phyloP scores from a whole-genome alignment of 305 asterid genomes.

The Stenogyne calaminthoides region DNA sequence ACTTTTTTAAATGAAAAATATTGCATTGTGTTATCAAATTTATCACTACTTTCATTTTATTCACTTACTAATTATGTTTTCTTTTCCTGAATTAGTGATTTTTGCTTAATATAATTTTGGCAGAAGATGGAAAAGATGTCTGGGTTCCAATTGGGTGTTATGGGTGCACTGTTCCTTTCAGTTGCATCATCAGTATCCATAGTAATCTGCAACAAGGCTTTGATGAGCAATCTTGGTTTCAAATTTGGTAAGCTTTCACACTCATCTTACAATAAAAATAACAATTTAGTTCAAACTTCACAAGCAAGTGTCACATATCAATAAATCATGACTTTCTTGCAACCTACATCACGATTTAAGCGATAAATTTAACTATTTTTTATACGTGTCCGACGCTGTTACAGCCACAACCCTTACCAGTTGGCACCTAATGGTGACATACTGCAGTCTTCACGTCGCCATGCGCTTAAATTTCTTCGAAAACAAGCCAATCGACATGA shows the following conservation, averaged over 20 bases:
- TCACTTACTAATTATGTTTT: not conserved
- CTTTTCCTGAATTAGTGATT: not conserved
- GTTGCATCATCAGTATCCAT: slow-evolving; percentile 97
- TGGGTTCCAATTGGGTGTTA: slow-evolving; percentile 70
- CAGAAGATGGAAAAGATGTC: slow-evolving; percentile 78
- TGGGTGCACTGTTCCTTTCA: slow-evolving; percentile 81
- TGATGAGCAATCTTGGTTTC: slow-evolving; percentile 95
- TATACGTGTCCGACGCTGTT: not conserved
- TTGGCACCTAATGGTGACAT: slow-evolving; percentile 95
- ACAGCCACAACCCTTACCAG: slow-evolving; percentile 93
- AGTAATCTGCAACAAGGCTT: slow-evolving; percentile 92
- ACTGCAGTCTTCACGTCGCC: slow-evolving; percentile 84
- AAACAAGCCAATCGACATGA: slow-evolving; percentile 71
- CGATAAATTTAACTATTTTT: not conserved
- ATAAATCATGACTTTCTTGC: not conserved
- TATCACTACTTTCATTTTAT: not conserved
- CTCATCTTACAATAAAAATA: not conserved
- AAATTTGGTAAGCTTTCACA: slow-evolving; percentile 60
- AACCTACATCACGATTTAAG: not conserved
- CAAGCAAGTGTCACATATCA: not conserved
- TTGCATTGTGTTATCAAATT: not conserved
- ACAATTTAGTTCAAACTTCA: not conserved
- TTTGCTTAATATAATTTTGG: not conserved
- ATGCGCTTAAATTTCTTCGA: slow-evolving; percentile 72
- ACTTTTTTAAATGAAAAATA: not conserved